Conservation (phyloP, 164 flowering plant species). For the Echeveria elegans region DNA sequence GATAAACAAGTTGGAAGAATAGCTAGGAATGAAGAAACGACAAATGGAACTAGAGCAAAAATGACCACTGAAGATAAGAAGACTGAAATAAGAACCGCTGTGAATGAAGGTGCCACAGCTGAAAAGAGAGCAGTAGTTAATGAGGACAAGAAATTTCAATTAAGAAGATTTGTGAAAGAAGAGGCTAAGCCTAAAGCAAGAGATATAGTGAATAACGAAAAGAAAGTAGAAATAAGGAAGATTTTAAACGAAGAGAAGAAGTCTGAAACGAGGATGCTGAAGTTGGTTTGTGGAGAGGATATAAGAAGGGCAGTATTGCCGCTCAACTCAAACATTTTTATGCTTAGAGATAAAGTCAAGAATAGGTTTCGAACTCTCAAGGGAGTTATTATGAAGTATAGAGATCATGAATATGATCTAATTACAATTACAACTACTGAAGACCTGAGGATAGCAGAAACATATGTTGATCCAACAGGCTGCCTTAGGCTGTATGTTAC, state of each 20-base stretch:
- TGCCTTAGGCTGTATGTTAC: constrained; percentile 29
- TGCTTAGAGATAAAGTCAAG: constrained; percentile 30
- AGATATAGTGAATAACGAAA: neutral
- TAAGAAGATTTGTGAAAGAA: constrained; percentile 18
- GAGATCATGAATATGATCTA: constrained; percentile 42
- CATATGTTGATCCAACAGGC: constrained; percentile 15
- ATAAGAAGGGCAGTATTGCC: constrained; percentile 46
- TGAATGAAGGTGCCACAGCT: constrained; percentile 18
- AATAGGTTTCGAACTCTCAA: constrained; percentile 37
- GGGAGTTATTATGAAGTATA: constrained; percentile 40
- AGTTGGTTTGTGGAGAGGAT: constrained; percentile 39
- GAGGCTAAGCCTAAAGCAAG: constrained; percentile 17
- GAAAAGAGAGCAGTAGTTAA: constrained; percentile 13
- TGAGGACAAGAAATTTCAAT: constrained; percentile 14
- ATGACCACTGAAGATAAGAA: neutral
- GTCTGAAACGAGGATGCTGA: constrained; percentile 28
- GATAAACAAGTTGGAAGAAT: constrained; percentile 17
- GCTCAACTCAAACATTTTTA: constrained; percentile 21
- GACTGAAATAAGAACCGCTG: constrained; percentile 14
- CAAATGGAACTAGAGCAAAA: constrained; percentile 13
- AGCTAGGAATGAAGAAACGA: constrained; percentile 14
- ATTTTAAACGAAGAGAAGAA: constrained; percentile 15
- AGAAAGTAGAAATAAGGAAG: neutral
- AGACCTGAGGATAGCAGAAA: constrained; percentile 35
- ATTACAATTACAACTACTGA: constrained; percentile 39